Evolutionary conservation across 768 basidiomycete genomes (phyloP).

Genomic region (Psilocybe azurescens): DNA sequence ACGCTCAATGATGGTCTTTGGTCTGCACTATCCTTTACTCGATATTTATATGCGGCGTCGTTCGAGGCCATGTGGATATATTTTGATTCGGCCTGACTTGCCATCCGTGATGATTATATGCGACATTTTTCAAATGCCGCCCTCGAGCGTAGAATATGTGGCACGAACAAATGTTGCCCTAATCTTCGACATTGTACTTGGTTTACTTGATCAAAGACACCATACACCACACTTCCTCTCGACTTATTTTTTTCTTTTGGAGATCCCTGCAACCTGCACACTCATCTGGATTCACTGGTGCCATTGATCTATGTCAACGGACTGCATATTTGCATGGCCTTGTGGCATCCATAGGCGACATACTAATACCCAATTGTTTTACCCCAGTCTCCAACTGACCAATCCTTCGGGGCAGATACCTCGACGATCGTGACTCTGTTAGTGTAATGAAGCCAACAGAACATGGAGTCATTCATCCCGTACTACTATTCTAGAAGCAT

Average conservation of each 20-base stretch:
- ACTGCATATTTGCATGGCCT: not conserved
- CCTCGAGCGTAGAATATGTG: no score
- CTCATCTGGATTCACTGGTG: no score
- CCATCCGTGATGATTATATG: conserved; percentile 1
- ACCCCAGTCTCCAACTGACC: not conserved
- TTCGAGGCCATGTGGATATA: not conserved
- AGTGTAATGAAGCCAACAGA: not conserved
- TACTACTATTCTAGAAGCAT: not conserved
- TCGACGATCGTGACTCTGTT: not conserved
- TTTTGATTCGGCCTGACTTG: not conserved
- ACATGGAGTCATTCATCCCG: not conserved
- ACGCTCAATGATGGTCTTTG: no score
- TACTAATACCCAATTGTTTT: not conserved
- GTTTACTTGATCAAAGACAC: no score
- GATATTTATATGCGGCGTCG: not conserved
- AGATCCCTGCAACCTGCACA: no score
- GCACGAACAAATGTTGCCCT: no score
- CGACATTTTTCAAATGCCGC: not conserved
- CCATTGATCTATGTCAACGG: not conserved
- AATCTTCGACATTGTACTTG: no score
- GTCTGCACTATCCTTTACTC: not conserved
- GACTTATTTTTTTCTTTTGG: no score
- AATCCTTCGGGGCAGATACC: no score
- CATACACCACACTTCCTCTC: no score
- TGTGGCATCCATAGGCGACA: not conserved